Percentiles rank a stretch among this genome's conserved stretches.
phyloP scores from a whole-genome alignment of 2,329 filamentous ascomycete species.

The Aureobasidium sp. region DNA sequence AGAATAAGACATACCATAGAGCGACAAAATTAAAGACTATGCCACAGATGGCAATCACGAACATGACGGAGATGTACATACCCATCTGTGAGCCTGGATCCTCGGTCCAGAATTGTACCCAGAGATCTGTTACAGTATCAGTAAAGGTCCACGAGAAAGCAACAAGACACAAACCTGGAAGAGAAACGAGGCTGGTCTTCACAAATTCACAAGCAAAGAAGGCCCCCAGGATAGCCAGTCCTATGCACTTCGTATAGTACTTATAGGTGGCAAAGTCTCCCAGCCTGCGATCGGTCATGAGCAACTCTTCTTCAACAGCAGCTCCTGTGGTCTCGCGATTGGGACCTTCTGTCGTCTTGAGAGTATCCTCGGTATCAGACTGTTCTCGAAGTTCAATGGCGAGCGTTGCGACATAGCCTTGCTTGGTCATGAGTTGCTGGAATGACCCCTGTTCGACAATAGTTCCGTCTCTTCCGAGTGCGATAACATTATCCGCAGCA shows the following conservation, averaged over 20 bases:
- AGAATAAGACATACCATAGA: neutral
- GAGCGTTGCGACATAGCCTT: neutral
- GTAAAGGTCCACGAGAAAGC: no score
- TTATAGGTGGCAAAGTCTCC: neutral
- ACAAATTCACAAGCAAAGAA: neutral
- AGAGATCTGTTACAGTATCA: neutral
- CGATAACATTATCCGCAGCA: constrained; percentile 36
- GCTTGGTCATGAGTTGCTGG: neutral
- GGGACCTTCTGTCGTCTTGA: neutral
- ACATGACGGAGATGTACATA: neutral
- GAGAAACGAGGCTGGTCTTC: neutral
- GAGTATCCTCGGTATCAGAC: neutral
- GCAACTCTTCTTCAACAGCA: neutral
- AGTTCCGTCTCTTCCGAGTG: constrained; percentile 1
- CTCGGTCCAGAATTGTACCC: neutral
- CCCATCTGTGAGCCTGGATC: neutral
- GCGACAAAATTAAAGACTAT: neutral
- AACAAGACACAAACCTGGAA: neutral
- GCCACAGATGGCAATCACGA: neutral
- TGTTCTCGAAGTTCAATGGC: neutral
- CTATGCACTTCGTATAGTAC: neutral
- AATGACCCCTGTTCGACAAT: neutral
- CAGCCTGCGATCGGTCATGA: neutral
- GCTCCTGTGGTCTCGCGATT: neutral
- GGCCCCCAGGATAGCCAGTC: neutral